Base-by-base conservation (phyloP, 2,329 filamentous ascomycete genomes). In the Lojkania enalia region DNA sequence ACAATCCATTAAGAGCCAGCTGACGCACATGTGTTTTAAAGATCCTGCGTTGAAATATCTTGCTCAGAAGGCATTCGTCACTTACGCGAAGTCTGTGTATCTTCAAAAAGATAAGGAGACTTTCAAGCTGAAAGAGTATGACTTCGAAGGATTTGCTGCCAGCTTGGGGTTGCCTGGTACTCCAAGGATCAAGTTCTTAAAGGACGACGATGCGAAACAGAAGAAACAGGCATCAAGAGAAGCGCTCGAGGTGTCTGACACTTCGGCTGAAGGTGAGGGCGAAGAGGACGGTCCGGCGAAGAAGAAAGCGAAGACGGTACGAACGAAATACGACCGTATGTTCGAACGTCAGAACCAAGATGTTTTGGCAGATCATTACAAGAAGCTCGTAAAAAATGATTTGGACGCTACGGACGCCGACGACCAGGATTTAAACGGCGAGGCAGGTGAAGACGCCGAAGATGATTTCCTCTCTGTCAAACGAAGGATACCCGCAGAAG, bases 301-400 rank as follows among this genome's bases (percentile, higher is more conserved):
- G 60, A 71, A 68, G 46, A 67, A 76, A 54, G 72, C 76, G 49
- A 83, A 81, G 67, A 83, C 85, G 71, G 88, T 96, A 14, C 83
- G 90, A 50, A 99, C 95, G 21, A 97, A 96, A 70, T 95, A 95
- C 67, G 90, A 99, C 70, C 86, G 90, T 58, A 97, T 99, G 94
- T 96, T 97, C 71, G 92, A 96, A 75, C 81, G 94, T 49, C 88
- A 87, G 58, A 99, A 99, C 71, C 92, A 97, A 71, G 91, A 96
- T 64, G 88, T 99, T 21, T 73, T 99, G 53, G 91, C 92, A n/a
- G 84, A 86, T 44, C 94, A 99, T 72, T 97, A 96, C 75, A 83
- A 84, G 48, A 96, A 92, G 63, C 80, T 99, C 52, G 84, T 97
- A 48, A 83, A 80, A 39, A 73, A 76, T 30, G 63, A 71, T 2